Conservation (phyloP, 140 eudicot genomes). For the Senecio squalidus region DNA sequence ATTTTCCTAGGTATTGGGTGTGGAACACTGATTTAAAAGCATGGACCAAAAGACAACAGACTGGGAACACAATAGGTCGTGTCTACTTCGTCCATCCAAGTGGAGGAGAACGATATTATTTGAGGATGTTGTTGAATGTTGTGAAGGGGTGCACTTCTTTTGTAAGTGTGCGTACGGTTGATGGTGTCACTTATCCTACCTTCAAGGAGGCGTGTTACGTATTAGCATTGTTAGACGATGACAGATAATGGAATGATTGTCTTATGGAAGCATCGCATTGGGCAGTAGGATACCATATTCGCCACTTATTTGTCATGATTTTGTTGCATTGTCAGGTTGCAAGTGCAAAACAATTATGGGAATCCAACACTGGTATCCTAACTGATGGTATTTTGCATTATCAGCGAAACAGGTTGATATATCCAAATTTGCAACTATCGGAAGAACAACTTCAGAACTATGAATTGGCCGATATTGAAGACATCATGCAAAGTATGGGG, state of each 20-base stretch:
- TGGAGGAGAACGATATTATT: not conserved
- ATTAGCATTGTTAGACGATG: not conserved
- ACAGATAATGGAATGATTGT: not conserved
- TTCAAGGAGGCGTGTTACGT: not conserved
- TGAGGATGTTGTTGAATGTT: no score
- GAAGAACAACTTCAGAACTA: no score
- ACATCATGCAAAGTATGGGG: no score
- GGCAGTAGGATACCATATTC: not conserved
- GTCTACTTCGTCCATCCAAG: not conserved
- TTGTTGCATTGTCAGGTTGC: not conserved
- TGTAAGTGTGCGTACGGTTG: not conserved
- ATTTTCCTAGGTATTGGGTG: not conserved
- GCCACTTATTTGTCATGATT: not conserved
- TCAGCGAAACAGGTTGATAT: no score
- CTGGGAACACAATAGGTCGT: not conserved
- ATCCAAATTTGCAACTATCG: no score
- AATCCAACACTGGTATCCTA: not conserved
- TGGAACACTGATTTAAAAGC: not conserved
- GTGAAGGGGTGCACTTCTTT: not conserved
- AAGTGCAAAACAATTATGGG: not conserved
- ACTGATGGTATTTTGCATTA: no score
- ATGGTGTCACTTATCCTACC: not conserved
- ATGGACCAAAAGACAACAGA: not conserved
- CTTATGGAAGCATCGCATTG: not conserved
- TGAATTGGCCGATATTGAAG: no score